These are phyloP conservation scores for Patellaria atrata DNA, from an alignment of 495 filamentous ascomycete genomes.

Conservation along the genomic window DNA sequence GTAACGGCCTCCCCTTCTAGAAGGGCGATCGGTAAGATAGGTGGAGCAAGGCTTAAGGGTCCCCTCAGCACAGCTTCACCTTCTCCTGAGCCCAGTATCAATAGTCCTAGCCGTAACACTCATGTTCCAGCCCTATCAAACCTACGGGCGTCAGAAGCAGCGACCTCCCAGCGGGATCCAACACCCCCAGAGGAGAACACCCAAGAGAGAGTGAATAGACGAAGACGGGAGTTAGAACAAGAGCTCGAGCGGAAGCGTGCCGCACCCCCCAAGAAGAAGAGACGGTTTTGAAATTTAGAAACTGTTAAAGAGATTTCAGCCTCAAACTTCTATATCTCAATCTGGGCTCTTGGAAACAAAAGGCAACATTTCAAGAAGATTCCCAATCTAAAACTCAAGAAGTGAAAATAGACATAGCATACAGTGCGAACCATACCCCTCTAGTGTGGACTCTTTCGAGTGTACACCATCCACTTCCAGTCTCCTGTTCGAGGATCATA, in stretches of 20 bases:
- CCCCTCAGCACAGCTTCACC: neutral
- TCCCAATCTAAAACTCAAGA: no score
- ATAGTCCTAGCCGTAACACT: neutral
- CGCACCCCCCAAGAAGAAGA: conserved; percentile 26
- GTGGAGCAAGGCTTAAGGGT: neutral
- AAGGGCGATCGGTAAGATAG: neutral
- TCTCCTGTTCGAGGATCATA: no score
- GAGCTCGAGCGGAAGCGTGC: conserved; percentile 25
- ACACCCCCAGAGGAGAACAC: conserved; percentile 20
- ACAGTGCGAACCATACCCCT: no score
- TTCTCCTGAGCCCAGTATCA: neutral
- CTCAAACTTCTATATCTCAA: no score
- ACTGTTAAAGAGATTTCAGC: no score
- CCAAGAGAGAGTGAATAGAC: conserved; percentile 26
- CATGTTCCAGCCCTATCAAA: neutral
- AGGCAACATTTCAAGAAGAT: no score
- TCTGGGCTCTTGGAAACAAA: no score
- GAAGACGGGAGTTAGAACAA: conserved; percentile 25
- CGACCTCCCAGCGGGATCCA: conserved; percentile 4
- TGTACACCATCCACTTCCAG: no score
- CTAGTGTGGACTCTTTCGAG: no score
- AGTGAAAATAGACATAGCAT: no score
- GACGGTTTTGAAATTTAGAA: conserved; percentile 21
- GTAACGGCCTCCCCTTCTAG: no score
- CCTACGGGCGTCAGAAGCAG: conserved; percentile 5